Evolutionary conservation across 345 rosid genomes (phyloP), one percentile per base, ranked within the genome.

Genomic region (Pugionium cornutum): DNA sequence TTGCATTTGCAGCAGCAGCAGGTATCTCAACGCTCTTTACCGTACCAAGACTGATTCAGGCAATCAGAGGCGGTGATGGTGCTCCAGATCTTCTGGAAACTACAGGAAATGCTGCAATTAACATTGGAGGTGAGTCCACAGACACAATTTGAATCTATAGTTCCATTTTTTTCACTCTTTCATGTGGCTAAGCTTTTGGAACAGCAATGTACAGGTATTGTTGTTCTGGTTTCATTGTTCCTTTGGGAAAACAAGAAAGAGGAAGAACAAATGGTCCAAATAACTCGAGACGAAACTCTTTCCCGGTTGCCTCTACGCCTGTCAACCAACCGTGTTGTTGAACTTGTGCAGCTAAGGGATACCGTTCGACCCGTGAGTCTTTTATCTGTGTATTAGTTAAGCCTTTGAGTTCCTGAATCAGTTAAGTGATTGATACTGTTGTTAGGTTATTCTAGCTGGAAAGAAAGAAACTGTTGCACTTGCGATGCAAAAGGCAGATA

Each of bases 191-290:
- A 86, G 75, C 72, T 77, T 77, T 81, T 64, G 78, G 70, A 85
- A 78, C 92, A 85, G 96, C 75, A 68, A 84, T 70, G 79, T 75
- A 34, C 95, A 90, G 96, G 99, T 81, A 86, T 90, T 43, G 61
- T 84, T 75, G 85, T 82, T 77, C 75, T 90, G 59, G 87, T 84
- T 78, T 82, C 88, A 42, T 74, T 90, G 71, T 80, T 85, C 69
- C 66, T 88, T 32, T 90, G 96, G 97, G 97, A 94, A 77, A 94
- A 88, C 69, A 94, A 86, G 82, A 90, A 82, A 80, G 97, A 88
- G 81, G 97, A 94, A 79, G 97, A 88, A 75, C 99, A 94, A 77
- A 83, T 90, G 78, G 88, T 83, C 53, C 92, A 90, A 76, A 94
- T 90, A 64, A 77, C 91, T 51, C 81, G 96, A 67, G 82, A 90